Evolutionary conservation across 176 grass and related monocot species (phyloP).

Genomic region (Poa annua): DNA sequence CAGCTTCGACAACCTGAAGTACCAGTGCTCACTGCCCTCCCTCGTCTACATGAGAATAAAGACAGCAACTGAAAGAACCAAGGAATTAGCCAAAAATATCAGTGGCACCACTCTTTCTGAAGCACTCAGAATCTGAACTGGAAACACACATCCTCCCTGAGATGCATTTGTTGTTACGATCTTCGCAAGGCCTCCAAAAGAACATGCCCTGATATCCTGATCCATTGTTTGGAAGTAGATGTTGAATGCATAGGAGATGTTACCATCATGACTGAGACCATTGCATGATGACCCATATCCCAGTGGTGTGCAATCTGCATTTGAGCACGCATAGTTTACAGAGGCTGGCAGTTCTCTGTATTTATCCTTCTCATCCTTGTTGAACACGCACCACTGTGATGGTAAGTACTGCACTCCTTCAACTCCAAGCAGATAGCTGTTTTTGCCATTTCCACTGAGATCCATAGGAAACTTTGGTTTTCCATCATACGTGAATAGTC

Average conservation of each 20-base stretch:
- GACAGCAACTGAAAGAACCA: conserved; percentile 48
- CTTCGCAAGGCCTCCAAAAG: conserved; percentile 60
- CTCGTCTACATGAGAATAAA: conserved; percentile 38
- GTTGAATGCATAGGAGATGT: conserved; percentile 71
- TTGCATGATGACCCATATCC: conserved; percentile 71
- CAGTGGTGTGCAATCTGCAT: conserved; percentile 72
- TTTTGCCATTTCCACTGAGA: conserved; percentile 58
- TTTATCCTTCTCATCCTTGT: conserved; percentile 58
- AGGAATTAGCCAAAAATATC: conserved; percentile 38
- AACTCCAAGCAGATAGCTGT: conserved; percentile 48
- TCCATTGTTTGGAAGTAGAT: conserved; percentile 73
- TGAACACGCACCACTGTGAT: conserved; percentile 75
- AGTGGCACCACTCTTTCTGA: conserved; percentile 32
- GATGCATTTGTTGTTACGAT: conserved; percentile 49
- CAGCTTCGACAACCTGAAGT: conserved; percentile 41
- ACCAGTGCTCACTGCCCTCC: conserved; percentile 23
- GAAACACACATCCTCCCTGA: conserved; percentile 58
- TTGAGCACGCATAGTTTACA: conserved; percentile 68
- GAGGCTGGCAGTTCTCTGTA: conserved; percentile 56
- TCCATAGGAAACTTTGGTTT: conserved; percentile 82
- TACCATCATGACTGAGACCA: conserved; percentile 59
- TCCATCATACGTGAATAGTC: conserved; percentile 69
- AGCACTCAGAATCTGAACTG: conserved; percentile 58
- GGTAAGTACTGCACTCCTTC: conserved; percentile 69
- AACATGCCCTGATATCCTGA: conserved; percentile 64